Evolutionary conservation across 2,329 filamentous ascomycete species (phyloP).

Genomic region (Ceratocystis variospora): DNA sequence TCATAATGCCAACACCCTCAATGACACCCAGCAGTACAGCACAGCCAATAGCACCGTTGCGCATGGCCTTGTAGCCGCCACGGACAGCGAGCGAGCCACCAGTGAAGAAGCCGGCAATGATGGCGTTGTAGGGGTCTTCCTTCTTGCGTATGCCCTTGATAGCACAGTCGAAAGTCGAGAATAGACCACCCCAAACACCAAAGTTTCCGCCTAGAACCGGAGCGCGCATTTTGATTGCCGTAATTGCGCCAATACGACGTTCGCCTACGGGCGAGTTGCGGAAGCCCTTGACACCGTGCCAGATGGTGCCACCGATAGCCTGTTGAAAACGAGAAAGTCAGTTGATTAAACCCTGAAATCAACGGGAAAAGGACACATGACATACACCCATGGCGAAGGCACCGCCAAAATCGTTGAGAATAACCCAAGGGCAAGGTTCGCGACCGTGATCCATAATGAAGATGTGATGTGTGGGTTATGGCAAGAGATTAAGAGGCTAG

Average conservation of each 20-base stretch:
- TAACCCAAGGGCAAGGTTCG: constrained; percentile 94
- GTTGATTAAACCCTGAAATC: constrained; percentile 21
- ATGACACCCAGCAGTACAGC: constrained; percentile 90
- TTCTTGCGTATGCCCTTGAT: constrained; percentile 90
- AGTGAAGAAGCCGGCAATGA: constrained; percentile 94
- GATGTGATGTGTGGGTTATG: constrained; percentile 4
- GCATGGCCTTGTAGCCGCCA: constrained; percentile 79
- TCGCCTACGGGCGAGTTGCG: constrained; percentile 84
- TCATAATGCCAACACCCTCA: constrained; percentile 91
- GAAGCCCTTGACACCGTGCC: constrained; percentile 95
- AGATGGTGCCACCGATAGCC: constrained; percentile 70
- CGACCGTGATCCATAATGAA: constrained; percentile 75
- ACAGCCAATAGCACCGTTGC: constrained; percentile 93
- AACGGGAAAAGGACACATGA: constrained; percentile 6
- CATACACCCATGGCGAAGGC: constrained; percentile 93
- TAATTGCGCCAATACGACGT: constrained; percentile 86
- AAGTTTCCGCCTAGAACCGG: constrained; percentile 96
- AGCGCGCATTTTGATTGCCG: constrained; percentile 92
- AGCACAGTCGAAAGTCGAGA: constrained; percentile 91
- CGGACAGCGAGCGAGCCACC: constrained; percentile 82
- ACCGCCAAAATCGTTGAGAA: constrained; percentile 93
- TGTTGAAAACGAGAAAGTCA: constrained; percentile 25
- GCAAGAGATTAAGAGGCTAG: not conserved
- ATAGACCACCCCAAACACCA: constrained; percentile 91
- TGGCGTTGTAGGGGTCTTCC: constrained; percentile 97